phyloP scores from a whole-genome alignment of 2,329 filamentous ascomycete species.

The Diaporthe amygdali region DNA sequence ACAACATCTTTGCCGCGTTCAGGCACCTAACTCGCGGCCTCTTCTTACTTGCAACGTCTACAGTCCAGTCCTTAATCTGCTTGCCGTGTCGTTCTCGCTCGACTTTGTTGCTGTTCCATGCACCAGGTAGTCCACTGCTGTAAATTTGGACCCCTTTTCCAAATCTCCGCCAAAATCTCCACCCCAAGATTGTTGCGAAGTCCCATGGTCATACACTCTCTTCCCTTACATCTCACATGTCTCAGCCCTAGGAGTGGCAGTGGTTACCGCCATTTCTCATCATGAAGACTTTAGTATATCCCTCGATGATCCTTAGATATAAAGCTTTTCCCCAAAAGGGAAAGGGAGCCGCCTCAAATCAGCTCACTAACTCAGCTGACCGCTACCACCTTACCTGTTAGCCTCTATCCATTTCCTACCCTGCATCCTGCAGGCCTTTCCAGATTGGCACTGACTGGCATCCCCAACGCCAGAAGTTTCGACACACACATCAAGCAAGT shows the following conservation, averaged over 20 bases:
- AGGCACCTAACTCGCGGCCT: background rate
- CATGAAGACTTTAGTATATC: background rate
- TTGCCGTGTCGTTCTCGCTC: background rate
- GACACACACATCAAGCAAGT: background rate
- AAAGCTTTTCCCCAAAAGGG: background rate
- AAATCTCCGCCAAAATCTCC: background rate
- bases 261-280: background rate
- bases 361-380: slow-evolving; percentile 7
- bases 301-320: background rate
- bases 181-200: background rate
- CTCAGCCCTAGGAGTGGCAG: background rate
- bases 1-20: background rate
- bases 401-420: background rate
- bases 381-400: background rate
- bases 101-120: background rate
- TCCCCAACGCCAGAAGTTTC: background rate
- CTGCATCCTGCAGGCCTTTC: background rate
- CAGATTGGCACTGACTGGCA: background rate
- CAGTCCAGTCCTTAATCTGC: background rate
- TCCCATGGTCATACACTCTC: background rate
- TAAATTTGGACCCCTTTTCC: background rate
- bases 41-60: background rate
- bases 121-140: background rate
- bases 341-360: background rate
- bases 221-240: background rate